Evolutionary conservation across 2,329 filamentous ascomycete genomes (phyloP).

Genomic region (Sordariomycetes sp.): DNA sequence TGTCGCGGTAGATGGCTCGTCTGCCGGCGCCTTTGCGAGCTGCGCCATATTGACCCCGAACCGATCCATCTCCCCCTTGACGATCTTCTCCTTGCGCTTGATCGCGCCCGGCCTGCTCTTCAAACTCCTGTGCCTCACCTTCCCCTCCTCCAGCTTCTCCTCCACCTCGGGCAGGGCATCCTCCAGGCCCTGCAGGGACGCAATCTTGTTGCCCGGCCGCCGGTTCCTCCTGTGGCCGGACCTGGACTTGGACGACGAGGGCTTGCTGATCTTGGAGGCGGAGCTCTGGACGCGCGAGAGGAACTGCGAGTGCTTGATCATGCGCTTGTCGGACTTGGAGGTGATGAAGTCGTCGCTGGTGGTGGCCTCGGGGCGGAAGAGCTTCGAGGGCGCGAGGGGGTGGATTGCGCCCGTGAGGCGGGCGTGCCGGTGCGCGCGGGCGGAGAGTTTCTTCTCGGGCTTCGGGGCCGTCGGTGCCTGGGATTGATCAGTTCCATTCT

Average conservation of each 20-base stretch:
- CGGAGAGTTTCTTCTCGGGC: constrained; percentile 44
- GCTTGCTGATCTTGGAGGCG: constrained; percentile 11
- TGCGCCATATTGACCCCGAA: constrained; percentile 79
- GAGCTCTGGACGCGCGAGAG: constrained; percentile 53
- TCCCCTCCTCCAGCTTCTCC: constrained; percentile 39
- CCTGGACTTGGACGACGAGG: constrained; percentile 4
- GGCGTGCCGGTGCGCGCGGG: constrained; percentile 45
- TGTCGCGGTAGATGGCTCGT: constrained; percentile 7
- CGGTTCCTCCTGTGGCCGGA: constrained; percentile 15
- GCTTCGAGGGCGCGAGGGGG: constrained; percentile 40
- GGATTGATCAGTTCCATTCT: background rate
- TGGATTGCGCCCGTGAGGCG: constrained; percentile 39
- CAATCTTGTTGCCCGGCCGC: constrained; percentile 69
- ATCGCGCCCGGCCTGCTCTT: constrained; percentile 68
- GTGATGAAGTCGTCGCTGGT: constrained; percentile 53
- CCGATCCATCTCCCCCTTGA: constrained; percentile 71
- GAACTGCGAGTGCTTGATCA: constrained; percentile 73
- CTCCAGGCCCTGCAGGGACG: constrained; percentile 66
- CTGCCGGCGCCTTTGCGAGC: constrained; percentile 38
- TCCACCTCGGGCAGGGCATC: constrained; percentile 65
- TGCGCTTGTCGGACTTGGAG: constrained; percentile 75
- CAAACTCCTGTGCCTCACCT: constrained; percentile 66
- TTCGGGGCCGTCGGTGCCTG: constrained; percentile 21
- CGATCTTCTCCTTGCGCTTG: constrained; percentile 74
- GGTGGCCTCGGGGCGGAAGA: constrained; percentile 39